A percentile compares a stretch with the other conserved stretches of the same genome.
Evolutionary conservation across 2,329 filamentous ascomycete species (phyloP).

Genomic region (Monosporascus sp.): DNA sequence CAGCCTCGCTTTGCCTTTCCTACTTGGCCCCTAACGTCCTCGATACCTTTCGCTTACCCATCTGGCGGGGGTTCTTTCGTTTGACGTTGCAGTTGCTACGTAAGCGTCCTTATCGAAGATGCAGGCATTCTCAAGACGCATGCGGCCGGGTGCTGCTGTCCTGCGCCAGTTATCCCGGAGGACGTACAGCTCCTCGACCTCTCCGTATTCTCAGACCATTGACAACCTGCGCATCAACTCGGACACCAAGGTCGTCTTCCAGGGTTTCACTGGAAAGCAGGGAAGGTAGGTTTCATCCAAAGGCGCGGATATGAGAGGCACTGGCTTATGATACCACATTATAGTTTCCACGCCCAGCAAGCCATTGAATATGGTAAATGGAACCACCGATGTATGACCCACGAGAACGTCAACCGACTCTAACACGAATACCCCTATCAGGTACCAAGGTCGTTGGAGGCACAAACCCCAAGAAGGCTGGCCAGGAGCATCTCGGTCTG

Average conservation of each 20-base stretch:
- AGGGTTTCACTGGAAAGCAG: constrained; percentile 97
- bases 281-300: constrained; percentile 64
- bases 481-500: constrained; percentile 78
- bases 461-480: constrained; percentile 98
- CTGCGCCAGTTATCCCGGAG: constrained; percentile 62
- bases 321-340: constrained; percentile 25
- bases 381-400: constrained; percentile 8
- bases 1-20: neutral
- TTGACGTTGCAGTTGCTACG: neutral
- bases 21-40: neutral
- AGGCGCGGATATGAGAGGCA: neutral
- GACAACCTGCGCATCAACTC: constrained; percentile 88
- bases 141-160: constrained; percentile 62
- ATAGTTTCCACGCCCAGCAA: constrained; percentile 93
- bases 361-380: constrained; percentile 92
- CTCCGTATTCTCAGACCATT: constrained; percentile 67
- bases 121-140: constrained; percentile 78
- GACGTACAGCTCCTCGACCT: constrained; percentile 67
- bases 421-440: constrained; percentile 35
- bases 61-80: constrained; percentile 3
- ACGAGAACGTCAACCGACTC: constrained; percentile 12
- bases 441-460: constrained; percentile 97
- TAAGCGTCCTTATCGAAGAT: constrained; percentile 45
- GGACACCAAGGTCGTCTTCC: constrained; percentile 92
- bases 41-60: neutral